Evolutionary conservation across 768 basidiomycete species (phyloP), one percentile per base, ranked within the genome.

Genomic region (Russula foetens): DNA sequence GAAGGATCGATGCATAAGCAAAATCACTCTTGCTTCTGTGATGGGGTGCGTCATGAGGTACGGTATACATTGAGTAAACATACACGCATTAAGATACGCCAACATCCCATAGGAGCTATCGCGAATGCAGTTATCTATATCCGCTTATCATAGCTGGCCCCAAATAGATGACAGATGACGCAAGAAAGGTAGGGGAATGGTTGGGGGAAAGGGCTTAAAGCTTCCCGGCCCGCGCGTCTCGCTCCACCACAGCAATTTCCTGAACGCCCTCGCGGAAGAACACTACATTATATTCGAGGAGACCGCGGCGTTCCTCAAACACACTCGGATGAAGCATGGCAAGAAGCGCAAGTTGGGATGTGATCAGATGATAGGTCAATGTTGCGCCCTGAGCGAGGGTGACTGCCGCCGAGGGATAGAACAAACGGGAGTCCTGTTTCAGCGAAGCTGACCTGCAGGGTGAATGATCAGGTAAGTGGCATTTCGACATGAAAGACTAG

Each of bases 211-310:
- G 28, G 9, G 24, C n/a, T 64, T 38, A 64, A n/a, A 56, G 53
- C n/a, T 62, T 56, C 52, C 62, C 62, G 24, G 59, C 53, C 51
- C 73, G 62, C 56, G 67, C 68, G 67, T 89, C 85, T 63, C 76
- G 79, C 69, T 92, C 90, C 9, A 90, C 82, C 52, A 84, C 81
- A 66, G 85, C 86, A 44, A 94, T 90, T 72, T 91, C 88, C 71
- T 87, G 82, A 51, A 91, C 81, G 0, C 92, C 92, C 70, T 85
- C 86, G 67, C 92, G 73, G 70, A 94, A 88, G 72, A 85, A 91
- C 39, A 90, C 85, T 3, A 93, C 86, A 67, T 94, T 94, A 73
- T 87, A 92, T 69, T 94, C 92, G 31, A 94, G 76, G 48, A 92
- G 75, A 23, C 88, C 89, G 19, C 88, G 77, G 56, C 86, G 79